Evolutionary conservation across 768 basidiomycete genomes (phyloP).

Genomic region (Lactarius akahatsu): DNA sequence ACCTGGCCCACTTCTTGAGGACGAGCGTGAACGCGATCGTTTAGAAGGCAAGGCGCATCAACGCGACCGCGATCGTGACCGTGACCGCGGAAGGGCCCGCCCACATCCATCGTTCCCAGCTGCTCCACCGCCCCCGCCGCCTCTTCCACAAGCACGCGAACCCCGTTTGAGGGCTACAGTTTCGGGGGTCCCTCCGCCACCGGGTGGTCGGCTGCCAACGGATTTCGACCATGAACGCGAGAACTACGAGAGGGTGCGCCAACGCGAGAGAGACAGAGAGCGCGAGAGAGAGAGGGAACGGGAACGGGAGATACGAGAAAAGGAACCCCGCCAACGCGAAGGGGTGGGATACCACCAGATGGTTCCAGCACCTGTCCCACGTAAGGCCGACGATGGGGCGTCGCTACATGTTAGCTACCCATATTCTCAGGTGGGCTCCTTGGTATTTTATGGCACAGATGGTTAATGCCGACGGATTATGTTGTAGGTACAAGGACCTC

Average conservation of each 20-base stretch:
- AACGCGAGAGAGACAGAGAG: constrained; percentile 30
- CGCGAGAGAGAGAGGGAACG: constrained; percentile 27
- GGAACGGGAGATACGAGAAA: constrained; percentile 29
- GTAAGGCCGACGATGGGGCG: constrained; percentile 22
- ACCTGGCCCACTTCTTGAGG: constrained; percentile 24
- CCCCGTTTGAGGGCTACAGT: constrained; percentile 12
- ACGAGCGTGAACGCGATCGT: constrained; percentile 27
- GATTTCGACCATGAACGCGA: constrained; percentile 33
- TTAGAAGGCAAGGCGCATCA: constrained; percentile 24
- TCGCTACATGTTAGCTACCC: constrained; percentile 14
- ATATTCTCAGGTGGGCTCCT: constrained; percentile 12
- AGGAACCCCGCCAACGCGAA: constrained; percentile 31
- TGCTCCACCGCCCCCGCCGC: constrained; percentile 11
- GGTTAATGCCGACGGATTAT: neutral
- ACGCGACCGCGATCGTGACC: constrained; percentile 31
- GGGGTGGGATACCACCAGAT: constrained; percentile 30
- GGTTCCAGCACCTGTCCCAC: constrained; percentile 22
- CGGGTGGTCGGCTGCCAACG: constrained; percentile 33
- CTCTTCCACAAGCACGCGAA: constrained; percentile 22
- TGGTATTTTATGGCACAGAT: neutral
- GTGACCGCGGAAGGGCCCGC: constrained; percentile 29
- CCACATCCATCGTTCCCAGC: constrained; percentile 22
- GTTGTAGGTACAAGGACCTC: constrained; percentile 8
- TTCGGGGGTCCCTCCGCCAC: constrained; percentile 17
- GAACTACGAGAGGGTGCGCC: constrained; percentile 34